These are phyloP conservation scores for Periconia macrospinosa DNA, from an alignment of 2,329 filamentous ascomycete species.

Conservation along the genomic window DNA sequence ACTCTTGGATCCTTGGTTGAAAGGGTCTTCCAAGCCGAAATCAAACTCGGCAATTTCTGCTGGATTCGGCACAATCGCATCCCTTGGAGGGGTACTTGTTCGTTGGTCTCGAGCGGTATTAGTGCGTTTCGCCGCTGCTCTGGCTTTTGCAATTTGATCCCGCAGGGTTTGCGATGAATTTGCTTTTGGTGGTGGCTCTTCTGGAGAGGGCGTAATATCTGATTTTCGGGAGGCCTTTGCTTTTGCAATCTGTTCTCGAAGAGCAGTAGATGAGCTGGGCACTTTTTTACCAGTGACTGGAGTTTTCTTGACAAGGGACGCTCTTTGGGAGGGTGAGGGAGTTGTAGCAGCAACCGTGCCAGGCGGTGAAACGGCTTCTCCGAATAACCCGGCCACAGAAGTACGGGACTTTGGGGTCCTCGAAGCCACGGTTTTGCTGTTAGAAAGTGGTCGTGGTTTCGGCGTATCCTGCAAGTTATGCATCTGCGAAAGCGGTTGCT, in stretches of 20 bases:
- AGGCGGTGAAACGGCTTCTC: conserved; percentile 36
- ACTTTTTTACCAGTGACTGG: conserved; percentile 42
- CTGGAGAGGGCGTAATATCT: conserved; percentile 8
- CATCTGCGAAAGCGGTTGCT: conserved; percentile 27
- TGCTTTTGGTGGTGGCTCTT: conserved; percentile 37
- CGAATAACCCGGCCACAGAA: conserved; percentile 38
- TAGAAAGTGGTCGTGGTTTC: conserved; percentile 33
- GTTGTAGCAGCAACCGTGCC: conserved; percentile 15
- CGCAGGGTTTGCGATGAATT: conserved; percentile 81
- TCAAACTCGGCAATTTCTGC: conserved; percentile 50
- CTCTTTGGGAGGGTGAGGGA: conserved; percentile 18
- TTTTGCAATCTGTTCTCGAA: conserved; percentile 90
- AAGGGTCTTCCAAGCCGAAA: conserved; percentile 66
- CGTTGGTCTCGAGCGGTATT: conserved; percentile 23
- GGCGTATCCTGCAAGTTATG: conserved; percentile 30
- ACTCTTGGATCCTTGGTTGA: conserved; percentile 66
- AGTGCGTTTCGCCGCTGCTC: conserved; percentile 64
- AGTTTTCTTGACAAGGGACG: conserved; percentile 32
- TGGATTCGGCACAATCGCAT: conserved; percentile 29
- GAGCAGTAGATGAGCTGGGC: conserved; percentile 73
- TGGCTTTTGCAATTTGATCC: conserved; percentile 92
- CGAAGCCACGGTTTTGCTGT: conserved; percentile 40
- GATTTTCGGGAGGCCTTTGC: conserved; percentile 75
- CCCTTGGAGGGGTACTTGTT: conserved; percentile 31
- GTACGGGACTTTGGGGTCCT: conserved; percentile 37